These are phyloP conservation scores for Polyplosphaeria fusca DNA, from an alignment of 495 filamentous ascomycete species.

Conservation along the genomic window DNA sequence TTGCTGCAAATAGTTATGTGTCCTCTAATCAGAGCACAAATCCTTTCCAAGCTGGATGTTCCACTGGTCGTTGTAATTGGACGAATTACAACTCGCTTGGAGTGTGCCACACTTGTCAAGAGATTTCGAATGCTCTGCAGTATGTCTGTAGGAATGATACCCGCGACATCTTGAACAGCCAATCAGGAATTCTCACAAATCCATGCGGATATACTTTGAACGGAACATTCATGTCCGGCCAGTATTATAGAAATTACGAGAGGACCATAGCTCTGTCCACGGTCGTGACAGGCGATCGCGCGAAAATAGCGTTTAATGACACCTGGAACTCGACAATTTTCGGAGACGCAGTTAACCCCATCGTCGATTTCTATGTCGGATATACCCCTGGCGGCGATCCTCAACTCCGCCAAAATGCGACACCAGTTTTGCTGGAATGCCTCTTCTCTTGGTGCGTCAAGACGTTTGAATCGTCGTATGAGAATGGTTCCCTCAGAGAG, in stretches of 20 bases:
- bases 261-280: neutral
- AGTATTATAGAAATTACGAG: neutral
- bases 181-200: neutral
- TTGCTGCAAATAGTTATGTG: neutral
- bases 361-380: constrained; percentile 22
- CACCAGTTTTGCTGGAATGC: constrained; percentile 18
- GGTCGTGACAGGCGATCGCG: neutral
- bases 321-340: constrained; percentile 14
- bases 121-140: constrained; percentile 7
- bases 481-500: constrained; percentile 1
- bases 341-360: constrained; percentile 3
- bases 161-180: neutral
- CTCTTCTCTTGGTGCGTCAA: constrained; percentile 20
- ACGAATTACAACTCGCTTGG: constrained; percentile 11
- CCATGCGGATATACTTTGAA: constrained; percentile 16
- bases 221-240: neutral
- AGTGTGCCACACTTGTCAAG: constrained; percentile 23
- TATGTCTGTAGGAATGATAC: constrained; percentile 8
- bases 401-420: neutral
- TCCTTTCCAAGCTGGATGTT: constrained; percentile 4
- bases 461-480: neutral
- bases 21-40: neutral
- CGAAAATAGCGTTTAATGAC: neutral
- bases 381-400: constrained; percentile 8
- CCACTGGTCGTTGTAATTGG: constrained; percentile 15